These are phyloP conservation scores for Atalantia buxifolia DNA, from an alignment of 345 rosid species.

Conservation along the genomic window DNA sequence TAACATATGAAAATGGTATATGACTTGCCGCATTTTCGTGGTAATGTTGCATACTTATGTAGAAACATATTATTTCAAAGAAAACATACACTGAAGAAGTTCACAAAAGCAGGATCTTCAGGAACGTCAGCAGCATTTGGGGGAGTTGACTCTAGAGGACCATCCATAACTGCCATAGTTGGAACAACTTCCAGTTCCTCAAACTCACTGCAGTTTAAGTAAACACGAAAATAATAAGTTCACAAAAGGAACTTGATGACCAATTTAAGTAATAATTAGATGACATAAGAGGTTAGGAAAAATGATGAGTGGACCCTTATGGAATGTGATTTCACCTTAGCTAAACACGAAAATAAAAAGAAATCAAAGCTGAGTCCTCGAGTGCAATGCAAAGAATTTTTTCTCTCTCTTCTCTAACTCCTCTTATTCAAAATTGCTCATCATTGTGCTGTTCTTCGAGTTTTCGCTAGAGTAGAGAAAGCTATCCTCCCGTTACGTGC, in stretches of 20 bases:
- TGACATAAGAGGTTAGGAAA: not conserved
- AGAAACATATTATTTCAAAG: too few species aligned
- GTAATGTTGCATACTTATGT: too few species aligned
- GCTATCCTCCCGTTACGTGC: not conserved
- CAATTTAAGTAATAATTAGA: not conserved
- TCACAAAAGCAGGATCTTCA: slow-evolving; percentile 78
- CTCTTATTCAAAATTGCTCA: not conserved
- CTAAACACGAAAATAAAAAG: not conserved
- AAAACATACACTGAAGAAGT: slow-evolving; percentile 95
- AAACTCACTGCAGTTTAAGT: slow-evolving; percentile 63
- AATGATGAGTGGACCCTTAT: not conserved
- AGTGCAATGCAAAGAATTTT: not conserved
- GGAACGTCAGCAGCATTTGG: slow-evolving; percentile 46
- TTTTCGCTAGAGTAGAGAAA: not conserved
- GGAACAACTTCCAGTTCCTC: slow-evolving; percentile 95
- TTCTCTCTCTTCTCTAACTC: not conserved
- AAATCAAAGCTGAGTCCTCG: not conserved
- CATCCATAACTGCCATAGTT: slow-evolving; percentile 85
- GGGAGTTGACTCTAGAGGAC: slow-evolving; percentile 69
- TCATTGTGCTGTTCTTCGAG: not conserved
- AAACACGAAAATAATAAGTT: too few species aligned
- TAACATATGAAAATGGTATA: too few species aligned
- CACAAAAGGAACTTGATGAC: not conserved
- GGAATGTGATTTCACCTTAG: not conserved
- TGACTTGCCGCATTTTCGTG: too few species aligned